Base-by-base conservation (phyloP, 805 yeast species). In the Spathaspora arborariae region DNA sequence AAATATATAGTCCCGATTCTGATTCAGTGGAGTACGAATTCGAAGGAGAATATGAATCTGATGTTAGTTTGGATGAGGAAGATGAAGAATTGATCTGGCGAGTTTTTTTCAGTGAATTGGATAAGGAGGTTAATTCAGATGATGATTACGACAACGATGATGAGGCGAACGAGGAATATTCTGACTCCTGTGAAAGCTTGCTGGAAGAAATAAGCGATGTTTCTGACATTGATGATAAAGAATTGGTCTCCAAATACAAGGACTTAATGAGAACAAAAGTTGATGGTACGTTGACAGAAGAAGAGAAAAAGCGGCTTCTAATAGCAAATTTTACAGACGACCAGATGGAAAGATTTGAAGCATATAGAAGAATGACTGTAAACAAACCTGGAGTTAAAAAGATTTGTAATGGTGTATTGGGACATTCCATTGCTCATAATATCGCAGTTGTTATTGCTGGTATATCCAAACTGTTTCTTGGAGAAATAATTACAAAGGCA, bases 281-380 rank as follows among this genome's bases (percentile, higher is more conserved):
- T 16, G 62, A 58, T 37, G 54, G 50, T 22, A 51, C 59, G 18
- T 47, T 70, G 24, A 50, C 56, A 19, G 75, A 80, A 45, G 84
- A 82, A 51, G 88, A 85, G 37, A 72, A 76, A 47, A 75, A 80
- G 46, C 72, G 82, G 45, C 57, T 89, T 21, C 70, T 91, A 51
- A 77, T 90, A 48, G 80, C 88, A 18, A 80, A 82, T 52, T 79
- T 92, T 61, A 85, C 85, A 52, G 79, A 79, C n/a, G 87, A 82
- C 22, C 97, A 92, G 60, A 83, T 87, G 82, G 82, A 84, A 47
- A 67, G 96, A 44, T 92, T 89, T 63, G 97, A 90, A 61, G 86
- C 85, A 19, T 90, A 82, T 64, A 76, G 96, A 53, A 74, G 98
- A 54, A 84, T 96, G 36, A 69, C 68, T 2, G 60, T 72, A 10